Base-by-base conservation (phyloP, 345 rosid species). In the Physaria fendleri region DNA sequence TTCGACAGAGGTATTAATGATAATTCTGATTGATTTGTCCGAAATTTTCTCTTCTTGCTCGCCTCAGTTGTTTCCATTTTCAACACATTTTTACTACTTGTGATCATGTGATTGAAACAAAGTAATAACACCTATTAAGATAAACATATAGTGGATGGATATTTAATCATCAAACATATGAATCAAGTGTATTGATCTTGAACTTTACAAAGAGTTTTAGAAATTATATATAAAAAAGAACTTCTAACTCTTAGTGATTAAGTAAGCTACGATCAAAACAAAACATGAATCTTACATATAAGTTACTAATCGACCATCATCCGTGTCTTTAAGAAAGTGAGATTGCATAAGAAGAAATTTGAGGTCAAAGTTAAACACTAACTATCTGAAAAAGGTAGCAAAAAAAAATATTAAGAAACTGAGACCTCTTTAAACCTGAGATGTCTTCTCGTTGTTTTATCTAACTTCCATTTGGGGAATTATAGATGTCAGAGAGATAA, bases 11-110 rank as follows among this genome's bases (percentile, higher is more conserved):
- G 69, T 25, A 62, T 0, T 34, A 44, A 34, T 7, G 66, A 55
- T 55, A 55, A 47, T 29, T 62, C 69, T 0, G 59, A 63, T 22
- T 56, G 45, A 63, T 63, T 64, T 18, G 74, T 63, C 34, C 49
- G 65, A 49, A 70, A 56, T 13, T 70, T 70, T 41, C 74, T 70
- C 64, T 70, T 70, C 54, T 63, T 70, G 69, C 34, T 56, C 8
- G 41, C 14, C 1, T 69, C 64, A 9, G 34, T 18, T 17, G n/a
- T 35, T 39, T 69, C 74, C 74, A 69, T 69, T 8, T 47, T 62
- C 30, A 61, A 29, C 17, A 24, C 9, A 55, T 39, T 47, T 45
- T 41, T 38, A 56, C 25, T 56, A 38, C 16, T 45, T 17, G 5
- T 32, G 42, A 44, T 59, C 38, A 49, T 49, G 12, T 50, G 11